These are phyloP conservation scores for Leptodontidium sp. DNA, from an alignment of 2,329 filamentous ascomycete genomes.

Conservation along the genomic window DNA sequence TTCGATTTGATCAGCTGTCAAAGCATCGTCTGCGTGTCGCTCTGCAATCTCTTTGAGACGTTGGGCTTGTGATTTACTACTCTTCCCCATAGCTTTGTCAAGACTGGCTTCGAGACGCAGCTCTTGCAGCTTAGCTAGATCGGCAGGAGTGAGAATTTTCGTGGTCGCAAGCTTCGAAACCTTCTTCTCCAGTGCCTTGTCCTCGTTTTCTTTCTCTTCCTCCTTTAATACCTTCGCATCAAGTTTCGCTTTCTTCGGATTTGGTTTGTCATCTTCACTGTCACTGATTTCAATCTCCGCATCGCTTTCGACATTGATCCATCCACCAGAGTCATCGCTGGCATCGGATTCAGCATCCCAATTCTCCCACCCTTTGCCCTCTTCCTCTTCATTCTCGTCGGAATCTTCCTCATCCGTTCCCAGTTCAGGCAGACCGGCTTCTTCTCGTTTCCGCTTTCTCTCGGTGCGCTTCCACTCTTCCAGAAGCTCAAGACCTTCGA, in stretches of 20 bases:
- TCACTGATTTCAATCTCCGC: conserved; percentile 79
- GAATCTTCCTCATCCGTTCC: conserved; percentile 68
- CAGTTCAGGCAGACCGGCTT: conserved; percentile 69
- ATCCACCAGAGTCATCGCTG: conserved; percentile 80
- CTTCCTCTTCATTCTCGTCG: conserved; percentile 56
- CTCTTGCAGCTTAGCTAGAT: conserved; percentile 93
- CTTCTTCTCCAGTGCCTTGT: conserved; percentile 49
- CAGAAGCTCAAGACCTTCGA: conserved; percentile 90
- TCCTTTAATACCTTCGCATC: conserved; percentile 48
- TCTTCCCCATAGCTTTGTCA: conserved; percentile 65
- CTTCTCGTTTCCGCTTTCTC: conserved; percentile 74
- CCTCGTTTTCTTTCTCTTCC: conserved; percentile 55
- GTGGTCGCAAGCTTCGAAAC: conserved; percentile 87
- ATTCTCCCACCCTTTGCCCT: conserved; percentile 41
- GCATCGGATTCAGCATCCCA: conserved; percentile 55
- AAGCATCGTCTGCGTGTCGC: conserved; percentile 83
- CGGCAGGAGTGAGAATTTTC: conserved; percentile 92
- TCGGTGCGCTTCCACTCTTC: conserved; percentile 96
- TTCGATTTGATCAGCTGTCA: conserved; percentile 93
- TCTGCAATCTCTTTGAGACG: conserved; percentile 52
- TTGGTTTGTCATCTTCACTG: conserved; percentile 77
- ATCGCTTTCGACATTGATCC: conserved; percentile 90
- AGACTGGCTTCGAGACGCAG: conserved; percentile 79
- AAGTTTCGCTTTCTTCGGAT: conserved; percentile 69
- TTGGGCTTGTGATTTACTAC: conserved; percentile 48